Evolutionary conservation across 345 rosid species (phyloP).

Genomic region (Gossypium mustelinum): DNA sequence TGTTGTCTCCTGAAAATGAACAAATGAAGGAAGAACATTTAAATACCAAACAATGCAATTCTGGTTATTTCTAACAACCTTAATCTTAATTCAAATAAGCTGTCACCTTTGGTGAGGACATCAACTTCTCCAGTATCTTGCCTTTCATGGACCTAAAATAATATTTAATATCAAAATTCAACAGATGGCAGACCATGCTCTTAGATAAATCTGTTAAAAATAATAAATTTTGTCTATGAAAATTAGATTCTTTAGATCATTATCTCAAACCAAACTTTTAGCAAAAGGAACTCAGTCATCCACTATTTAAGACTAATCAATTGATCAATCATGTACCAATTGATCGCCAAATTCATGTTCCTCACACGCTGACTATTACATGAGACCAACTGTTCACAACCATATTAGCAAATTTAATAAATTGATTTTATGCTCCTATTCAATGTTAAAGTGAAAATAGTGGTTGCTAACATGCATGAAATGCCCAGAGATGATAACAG

Average conservation of each 20-base stretch:
- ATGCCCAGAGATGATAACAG: not conserved
- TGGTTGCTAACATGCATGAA: not conserved
- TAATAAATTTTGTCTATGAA: not conserved
- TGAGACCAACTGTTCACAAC: not conserved
- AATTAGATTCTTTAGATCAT: not conserved
- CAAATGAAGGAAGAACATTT: conserved; percentile 10
- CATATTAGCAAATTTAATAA: not conserved
- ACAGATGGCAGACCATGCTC: not conserved
- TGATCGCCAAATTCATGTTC: not conserved
- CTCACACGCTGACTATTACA: not conserved
- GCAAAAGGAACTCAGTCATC: not conserved
- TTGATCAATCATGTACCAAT: not conserved
- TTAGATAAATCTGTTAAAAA: not conserved
- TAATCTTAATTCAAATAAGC: conserved; percentile 12
- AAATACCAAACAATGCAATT: not conserved
- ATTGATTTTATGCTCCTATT: not conserved
- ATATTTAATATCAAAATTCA: conserved; percentile 6
- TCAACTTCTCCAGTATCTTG: conserved; percentile 80
- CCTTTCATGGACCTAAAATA: conserved; percentile 77
- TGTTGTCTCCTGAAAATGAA: conserved; percentile 60
- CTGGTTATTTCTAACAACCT: conserved; percentile 3
- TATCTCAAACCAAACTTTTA: not conserved
- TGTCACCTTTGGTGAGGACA: conserved; percentile 88
- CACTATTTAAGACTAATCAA: not conserved
- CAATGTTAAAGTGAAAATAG: not conserved